Base-by-base conservation (phyloP, 2,329 filamentous ascomycete species). In the Proliferodiscus dingleyae region DNA sequence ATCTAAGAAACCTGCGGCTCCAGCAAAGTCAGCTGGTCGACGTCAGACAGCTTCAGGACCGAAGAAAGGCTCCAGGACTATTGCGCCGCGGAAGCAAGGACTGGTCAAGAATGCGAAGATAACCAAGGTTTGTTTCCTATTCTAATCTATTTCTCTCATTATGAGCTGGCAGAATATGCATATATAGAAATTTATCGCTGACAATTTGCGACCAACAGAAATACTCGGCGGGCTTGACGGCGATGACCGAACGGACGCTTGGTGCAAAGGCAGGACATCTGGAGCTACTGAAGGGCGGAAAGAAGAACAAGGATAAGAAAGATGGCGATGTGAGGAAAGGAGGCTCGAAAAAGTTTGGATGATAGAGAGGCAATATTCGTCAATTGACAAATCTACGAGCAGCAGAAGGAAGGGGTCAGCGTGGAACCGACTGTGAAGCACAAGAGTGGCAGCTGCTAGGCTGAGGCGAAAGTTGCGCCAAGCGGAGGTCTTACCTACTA, bases 261-360 rank as follows among this genome's bases (percentile, higher is more conserved):
- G 83, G 82, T 10, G 70, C 79, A 50, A 78, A 78, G 58, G 83
- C 82, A 4, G 84, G 83, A 11, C 83, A 88, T 71, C 59, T 87
- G 59, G 83, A 88, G 64, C 61, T 87, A 59, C 63, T 87, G 59
- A 72, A 72, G 46, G 81, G 81, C 2, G 82, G 81, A 10, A 85
- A 84, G 73, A 83, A 77, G 65, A 72, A 78, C 49, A 71, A 65
- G 56, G 68, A 69, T 56, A 58, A 52, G 49, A 64, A 62, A 52
- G 61, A 63, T 45, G 61, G 58, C 30, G 63, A 64, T 52, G 61
- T 56, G 29, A 63, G 63, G 50, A 64, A 58, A 59, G 61, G 42
- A 59, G 60, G 49, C 67, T 69, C n/a, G 54, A 62, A 60, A 54
- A 63, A 63, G 43, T 62, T 63, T 52, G 61, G 61, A 53, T 63